These are phyloP conservation scores for Phytophthora litchii DNA, from an alignment of 352 stramenopile species.

Conservation along the genomic window DNA sequence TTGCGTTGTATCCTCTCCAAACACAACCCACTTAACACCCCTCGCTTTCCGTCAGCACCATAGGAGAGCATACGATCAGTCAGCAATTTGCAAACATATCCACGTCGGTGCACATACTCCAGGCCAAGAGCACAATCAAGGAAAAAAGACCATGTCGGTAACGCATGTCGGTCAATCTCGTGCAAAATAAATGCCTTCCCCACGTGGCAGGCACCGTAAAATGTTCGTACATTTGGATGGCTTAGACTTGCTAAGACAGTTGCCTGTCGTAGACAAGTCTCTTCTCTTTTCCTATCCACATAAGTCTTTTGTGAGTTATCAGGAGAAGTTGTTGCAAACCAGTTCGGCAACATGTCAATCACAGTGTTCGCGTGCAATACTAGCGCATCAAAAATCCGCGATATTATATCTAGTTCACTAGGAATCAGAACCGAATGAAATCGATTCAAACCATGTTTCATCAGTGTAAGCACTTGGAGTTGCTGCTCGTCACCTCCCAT, in stretches of 20 bases:
- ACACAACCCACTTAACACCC: not conserved
- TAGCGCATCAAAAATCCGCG: not conserved
- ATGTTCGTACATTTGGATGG: not conserved
- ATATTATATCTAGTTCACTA: not conserved
- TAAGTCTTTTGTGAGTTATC: not conserved
- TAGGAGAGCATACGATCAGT: not conserved
- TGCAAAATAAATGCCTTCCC: not conserved
- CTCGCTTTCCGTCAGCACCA: not conserved
- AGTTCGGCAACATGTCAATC: not conserved
- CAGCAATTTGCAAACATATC: not conserved
- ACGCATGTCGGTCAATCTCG: not conserved
- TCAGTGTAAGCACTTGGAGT: not conserved
- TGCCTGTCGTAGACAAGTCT: conserved; percentile 6
- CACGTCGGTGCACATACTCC: not conserved
- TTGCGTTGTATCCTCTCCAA: not conserved
- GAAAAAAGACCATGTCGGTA: not conserved
- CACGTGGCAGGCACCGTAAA: not conserved
- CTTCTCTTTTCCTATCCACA: not conserved
- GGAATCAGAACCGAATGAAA: not conserved
- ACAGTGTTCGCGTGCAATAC: not conserved
- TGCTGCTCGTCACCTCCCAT: not conserved
- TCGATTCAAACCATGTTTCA: not conserved
- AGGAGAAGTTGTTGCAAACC: not conserved
- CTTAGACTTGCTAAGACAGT: not conserved
- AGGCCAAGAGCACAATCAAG: not conserved